Base-by-base conservation (phyloP, 2,329 filamentous ascomycete genomes). In the Aspergillus melleus region DNA sequence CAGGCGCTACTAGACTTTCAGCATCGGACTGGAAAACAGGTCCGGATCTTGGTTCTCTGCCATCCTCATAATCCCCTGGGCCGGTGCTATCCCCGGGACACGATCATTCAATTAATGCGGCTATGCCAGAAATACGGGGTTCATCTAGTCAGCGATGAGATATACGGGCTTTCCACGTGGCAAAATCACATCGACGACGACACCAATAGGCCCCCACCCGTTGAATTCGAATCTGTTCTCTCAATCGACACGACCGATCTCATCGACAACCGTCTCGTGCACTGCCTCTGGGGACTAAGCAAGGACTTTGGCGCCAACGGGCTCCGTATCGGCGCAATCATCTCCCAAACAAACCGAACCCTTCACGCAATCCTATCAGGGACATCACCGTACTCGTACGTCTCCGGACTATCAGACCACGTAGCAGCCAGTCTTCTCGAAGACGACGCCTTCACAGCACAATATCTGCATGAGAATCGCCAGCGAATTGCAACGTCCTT, bases 301-400 rank as follows among this genome's bases (percentile, higher is more conserved):
- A 79, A 80, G 62, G 84, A 86, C 68, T 87, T 87, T 69, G 82
- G 83, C 22, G 80, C 82, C 22, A 85, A 84, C 49, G 85, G 85
- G 0, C 70, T 86, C 9, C 79, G 84, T 0, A 61, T 86, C 4
- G 84, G 84, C 0, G 76, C 72, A 14, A 52, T 62, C 19, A 70
- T 84, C 20, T 81, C 80, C 6, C 81, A 82, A 55, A 67, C 73
- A 39, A 84, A 82, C 58, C 54, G 65, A 2, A 63, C 69, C 0
- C 64, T 84, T 0, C 75, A 78, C 50, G 60, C 62, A 1, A 77
- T 80, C 0, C 54, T 83, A 3, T 66, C 71, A 2, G 72, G 73
- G 2, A 73, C 79, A 6, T 64, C 74, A 0, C 74, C 82, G 14
- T 84, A 85, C 62, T 78, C 82, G 36, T 80, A 77, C 62, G 73